Conservation (phyloP, 2,329 filamentous ascomycete genomes). For the Aaosphaeria arxii region DNA sequence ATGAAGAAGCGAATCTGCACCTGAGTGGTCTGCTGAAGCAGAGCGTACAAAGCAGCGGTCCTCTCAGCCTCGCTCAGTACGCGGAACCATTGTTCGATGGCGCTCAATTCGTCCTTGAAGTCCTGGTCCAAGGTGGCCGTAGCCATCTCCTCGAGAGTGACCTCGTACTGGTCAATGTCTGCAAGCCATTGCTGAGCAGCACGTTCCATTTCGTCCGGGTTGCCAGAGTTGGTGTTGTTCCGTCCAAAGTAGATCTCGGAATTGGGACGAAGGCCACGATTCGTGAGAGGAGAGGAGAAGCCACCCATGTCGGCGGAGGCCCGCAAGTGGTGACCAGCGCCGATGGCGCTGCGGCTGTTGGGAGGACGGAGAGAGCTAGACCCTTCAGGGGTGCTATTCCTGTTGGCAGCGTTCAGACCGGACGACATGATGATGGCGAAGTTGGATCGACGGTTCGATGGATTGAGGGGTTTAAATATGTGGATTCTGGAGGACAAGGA, state of each 20-base stretch:
- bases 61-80: slow-evolving; percentile 95
- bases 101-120: slow-evolving; percentile 98
- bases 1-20: slow-evolving; percentile 99
- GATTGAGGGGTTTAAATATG: slow-evolving; percentile 14
- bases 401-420: slow-evolving; percentile 61
- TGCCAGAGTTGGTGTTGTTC: slow-evolving; percentile 63
- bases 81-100: slow-evolving; percentile 99
- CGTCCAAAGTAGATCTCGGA: slow-evolving; percentile 91
- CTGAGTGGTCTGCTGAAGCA: slow-evolving; percentile 97
- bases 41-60: slow-evolving; percentile 89
- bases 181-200: slow-evolving; percentile 98
- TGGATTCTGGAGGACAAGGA: background rate
- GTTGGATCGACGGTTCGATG: background rate
- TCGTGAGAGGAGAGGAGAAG: slow-evolving; percentile 68
- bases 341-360: slow-evolving; percentile 66
- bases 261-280: slow-evolving; percentile 81
- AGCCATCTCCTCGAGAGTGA: slow-evolving; percentile 98
- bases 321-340: slow-evolving; percentile 79
- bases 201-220: slow-evolving; percentile 84
- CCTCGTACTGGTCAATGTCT: slow-evolving; percentile 98
- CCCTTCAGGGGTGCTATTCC: slow-evolving; percentile 95
- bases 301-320: slow-evolving; percentile 95
- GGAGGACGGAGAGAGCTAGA: slow-evolving; percentile 81
- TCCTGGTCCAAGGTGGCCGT: slow-evolving; percentile 98
- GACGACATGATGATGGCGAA: slow-evolving; percentile 40